Conservation (phyloP, 73 alveolate species). For the Tetrahymena thermophila region DNA sequence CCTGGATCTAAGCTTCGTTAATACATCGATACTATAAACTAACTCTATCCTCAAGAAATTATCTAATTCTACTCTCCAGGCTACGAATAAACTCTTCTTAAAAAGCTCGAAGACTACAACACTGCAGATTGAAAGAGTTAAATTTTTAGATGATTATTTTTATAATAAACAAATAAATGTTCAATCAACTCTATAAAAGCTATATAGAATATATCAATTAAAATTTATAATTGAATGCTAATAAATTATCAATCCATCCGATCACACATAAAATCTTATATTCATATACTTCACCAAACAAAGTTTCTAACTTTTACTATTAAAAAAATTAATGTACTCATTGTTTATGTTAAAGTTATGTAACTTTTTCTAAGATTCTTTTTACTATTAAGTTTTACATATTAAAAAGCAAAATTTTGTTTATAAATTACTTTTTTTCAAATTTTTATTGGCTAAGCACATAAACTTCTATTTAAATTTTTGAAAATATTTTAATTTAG, state of each 20-base stretch:
- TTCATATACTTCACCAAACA: background rate
- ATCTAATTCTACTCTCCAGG: constrained; percentile 35
- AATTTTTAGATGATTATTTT: background rate
- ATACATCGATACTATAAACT: constrained; percentile 29
- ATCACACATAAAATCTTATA: background rate
- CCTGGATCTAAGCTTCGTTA: constrained; percentile 37
- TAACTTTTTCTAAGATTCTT: background rate
- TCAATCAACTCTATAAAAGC: background rate
- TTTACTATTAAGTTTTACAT: background rate
- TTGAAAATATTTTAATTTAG: too few relatives aligned
- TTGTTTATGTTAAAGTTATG: background rate
- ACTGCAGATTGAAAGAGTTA: constrained; percentile 1
- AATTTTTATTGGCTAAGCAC: too few relatives aligned
- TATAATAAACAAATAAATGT: background rate
- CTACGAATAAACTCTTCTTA: constrained; percentile 33
- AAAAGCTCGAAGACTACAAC: constrained; percentile 30
- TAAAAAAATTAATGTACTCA: background rate
- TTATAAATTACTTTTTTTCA: too few relatives aligned
- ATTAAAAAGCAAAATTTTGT: too few relatives aligned
- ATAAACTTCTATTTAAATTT: too few relatives aligned
- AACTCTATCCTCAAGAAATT: constrained; percentile 30
- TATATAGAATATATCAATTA: background rate
- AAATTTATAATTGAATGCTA: background rate
- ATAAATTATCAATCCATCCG: background rate
- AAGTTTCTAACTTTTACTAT: background rate